These are phyloP conservation scores for Cokeromyces recurvatus DNA, from an alignment of 371 early-diverging fungal genomes.

Conservation along the genomic window DNA sequence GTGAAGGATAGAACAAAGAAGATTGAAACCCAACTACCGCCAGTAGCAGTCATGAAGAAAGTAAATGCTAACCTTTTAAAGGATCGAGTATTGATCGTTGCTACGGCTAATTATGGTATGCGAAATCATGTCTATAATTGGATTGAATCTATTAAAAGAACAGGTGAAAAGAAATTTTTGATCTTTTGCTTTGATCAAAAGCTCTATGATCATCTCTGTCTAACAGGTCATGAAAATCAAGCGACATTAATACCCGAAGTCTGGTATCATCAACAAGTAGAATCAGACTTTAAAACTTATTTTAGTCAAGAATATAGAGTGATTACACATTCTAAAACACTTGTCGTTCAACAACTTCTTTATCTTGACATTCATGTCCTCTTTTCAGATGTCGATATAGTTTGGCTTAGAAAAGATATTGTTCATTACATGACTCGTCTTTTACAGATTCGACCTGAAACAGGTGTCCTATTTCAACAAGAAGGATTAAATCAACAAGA, in stretches of 20 bases:
- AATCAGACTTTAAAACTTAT: constrained; percentile 37
- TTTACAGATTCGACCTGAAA: constrained; percentile 27
- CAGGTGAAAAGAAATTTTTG: constrained; percentile 31
- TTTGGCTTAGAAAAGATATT: constrained; percentile 32
- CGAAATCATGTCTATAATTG: constrained; percentile 45
- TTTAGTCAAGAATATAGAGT: constrained; percentile 34
- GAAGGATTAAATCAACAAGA: constrained; percentile 29
- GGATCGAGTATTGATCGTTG: constrained; percentile 33
- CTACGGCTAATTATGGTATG: constrained; percentile 46
- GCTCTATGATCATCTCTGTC: constrained; percentile 24
- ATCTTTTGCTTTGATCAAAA: constrained; percentile 43
- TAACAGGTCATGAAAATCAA: constrained; percentile 26
- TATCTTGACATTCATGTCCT: constrained; percentile 35
- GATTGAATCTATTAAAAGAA: constrained; percentile 40
- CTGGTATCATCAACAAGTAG: constrained; percentile 35
- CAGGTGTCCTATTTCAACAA: constrained; percentile 37
- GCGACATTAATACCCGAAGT: constrained; percentile 29
- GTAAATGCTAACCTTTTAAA: constrained; percentile 26
- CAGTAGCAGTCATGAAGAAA: constrained; percentile 22
- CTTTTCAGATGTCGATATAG: constrained; percentile 39
- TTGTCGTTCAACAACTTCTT: constrained; percentile 37
- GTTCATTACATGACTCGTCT: constrained; percentile 26
- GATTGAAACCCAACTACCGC: too few relatives aligned
- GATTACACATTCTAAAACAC: constrained; percentile 38
- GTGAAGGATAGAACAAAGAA: too few relatives aligned